phyloP scores from a whole-genome alignment of 305 asterid species.

The Withania somnifera region DNA sequence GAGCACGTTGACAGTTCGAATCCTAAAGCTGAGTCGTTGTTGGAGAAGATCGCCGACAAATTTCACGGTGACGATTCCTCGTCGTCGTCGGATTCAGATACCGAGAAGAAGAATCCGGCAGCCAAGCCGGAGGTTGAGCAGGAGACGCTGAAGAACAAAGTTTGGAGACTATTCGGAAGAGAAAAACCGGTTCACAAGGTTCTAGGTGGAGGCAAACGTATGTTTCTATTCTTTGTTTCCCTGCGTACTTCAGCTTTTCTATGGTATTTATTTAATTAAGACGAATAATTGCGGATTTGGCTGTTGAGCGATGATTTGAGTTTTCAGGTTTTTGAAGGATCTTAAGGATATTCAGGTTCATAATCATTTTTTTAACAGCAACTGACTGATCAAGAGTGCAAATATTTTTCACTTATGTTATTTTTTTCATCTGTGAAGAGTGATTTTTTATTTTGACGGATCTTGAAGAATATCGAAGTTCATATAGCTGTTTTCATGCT shows the following conservation, averaged over 20 bases:
- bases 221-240: slow-evolving; percentile 6
- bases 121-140: neutral
- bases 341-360: neutral
- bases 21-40: slow-evolving; percentile 45
- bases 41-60: slow-evolving; percentile 52
- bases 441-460: neutral
- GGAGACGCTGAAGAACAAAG: slow-evolving; percentile 37
- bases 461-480: neutral
- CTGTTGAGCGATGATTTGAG: neutral
- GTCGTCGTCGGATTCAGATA: slow-evolving; percentile 48
- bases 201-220: slow-evolving; percentile 89
- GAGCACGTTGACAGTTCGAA: slow-evolving; percentile 65
- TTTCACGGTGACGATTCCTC: slow-evolving; percentile 36
- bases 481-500: neutral
- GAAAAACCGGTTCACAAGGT: slow-evolving; percentile 76
- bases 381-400: neutral
- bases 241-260: neutral
- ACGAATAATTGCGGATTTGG: neutral
- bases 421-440: neutral
- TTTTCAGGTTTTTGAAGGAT: neutral
- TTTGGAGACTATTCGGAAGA: slow-evolving; percentile 49
- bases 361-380: neutral
- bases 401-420: neutral
- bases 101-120: slow-evolving; percentile 19
- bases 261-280: neutral